Evolutionary conservation across 2,329 filamentous ascomycete species (phyloP).

Genomic region (Pyricularia pennisetigena): DNA sequence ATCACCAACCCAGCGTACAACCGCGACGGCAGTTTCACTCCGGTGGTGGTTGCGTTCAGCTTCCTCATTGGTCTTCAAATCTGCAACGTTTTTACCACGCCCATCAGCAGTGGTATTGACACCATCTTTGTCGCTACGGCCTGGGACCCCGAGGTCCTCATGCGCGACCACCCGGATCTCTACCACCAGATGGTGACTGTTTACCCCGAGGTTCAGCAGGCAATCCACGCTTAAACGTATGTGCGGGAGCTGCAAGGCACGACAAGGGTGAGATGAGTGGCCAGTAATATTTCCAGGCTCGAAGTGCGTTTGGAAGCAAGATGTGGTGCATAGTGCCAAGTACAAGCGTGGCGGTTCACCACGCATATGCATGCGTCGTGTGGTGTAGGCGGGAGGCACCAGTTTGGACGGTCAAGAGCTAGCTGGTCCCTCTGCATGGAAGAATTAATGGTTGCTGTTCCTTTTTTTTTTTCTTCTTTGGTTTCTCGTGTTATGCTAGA

Average conservation of each 20-base stretch:
- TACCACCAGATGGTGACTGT: slow-evolving; percentile 70
- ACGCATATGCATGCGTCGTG: too few relatives aligned
- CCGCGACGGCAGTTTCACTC: slow-evolving; percentile 53
- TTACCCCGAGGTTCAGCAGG: slow-evolving; percentile 75
- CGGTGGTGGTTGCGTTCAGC: slow-evolving; percentile 71
- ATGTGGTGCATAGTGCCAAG: not conserved
- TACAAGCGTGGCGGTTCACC: not conserved
- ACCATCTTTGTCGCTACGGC: slow-evolving; percentile 79
- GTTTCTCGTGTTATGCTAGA: not conserved
- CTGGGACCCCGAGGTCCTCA: slow-evolving; percentile 64
- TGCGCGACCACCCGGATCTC: slow-evolving; percentile 70
- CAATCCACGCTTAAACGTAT: slow-evolving; percentile 52
- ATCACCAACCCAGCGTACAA: slow-evolving; percentile 80
- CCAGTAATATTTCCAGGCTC: not conserved
- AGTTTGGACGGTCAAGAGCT: not conserved
- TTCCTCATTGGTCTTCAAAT: slow-evolving; percentile 90
- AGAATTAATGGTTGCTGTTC: not conserved
- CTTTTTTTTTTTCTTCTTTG: not conserved
- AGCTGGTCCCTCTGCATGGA: not conserved
- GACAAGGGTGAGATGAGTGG: not conserved
- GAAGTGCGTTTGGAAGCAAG: not conserved
- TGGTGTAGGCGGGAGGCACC: not conserved
- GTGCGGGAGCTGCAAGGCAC: not conserved
- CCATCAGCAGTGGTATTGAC: slow-evolving; percentile 78
- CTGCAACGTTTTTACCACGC: slow-evolving; percentile 77